phyloP scores from a whole-genome alignment of 2,329 filamentous ascomycete genomes.

The Rhinocladiella similis region DNA sequence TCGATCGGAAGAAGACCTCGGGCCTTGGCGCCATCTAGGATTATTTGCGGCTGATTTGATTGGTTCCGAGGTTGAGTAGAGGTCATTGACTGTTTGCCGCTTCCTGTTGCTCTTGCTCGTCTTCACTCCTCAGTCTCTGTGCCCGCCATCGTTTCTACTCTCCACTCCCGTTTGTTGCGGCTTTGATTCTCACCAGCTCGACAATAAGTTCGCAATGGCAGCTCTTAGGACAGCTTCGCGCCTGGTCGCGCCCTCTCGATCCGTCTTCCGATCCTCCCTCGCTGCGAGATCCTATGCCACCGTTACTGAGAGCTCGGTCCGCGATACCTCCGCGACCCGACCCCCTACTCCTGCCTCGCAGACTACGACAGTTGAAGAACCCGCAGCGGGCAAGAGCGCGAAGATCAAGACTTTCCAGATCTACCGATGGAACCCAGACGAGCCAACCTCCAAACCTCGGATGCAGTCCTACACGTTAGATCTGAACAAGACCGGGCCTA shows the following conservation, averaged over 20 bases:
- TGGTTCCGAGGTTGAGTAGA: conserved; percentile 16
- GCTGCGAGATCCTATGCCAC: conserved; percentile 49
- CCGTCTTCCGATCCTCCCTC: conserved; percentile 40
- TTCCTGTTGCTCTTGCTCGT: not conserved
- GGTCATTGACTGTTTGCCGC: conserved; percentile 1
- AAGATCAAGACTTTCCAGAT: conserved; percentile 94
- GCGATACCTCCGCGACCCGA: conserved; percentile 33
- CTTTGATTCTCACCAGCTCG: too few relatives aligned
- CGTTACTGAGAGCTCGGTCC: conserved; percentile 38
- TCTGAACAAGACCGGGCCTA: conserved; percentile 97
- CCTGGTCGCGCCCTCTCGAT: conserved; percentile 37
- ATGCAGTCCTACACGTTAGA: conserved; percentile 97
- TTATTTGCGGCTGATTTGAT: conserved; percentile 24
- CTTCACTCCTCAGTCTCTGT: not conserved
- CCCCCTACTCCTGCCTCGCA: conserved; percentile 49
- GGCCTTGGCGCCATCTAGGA: conserved; percentile 10
- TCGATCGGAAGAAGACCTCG: conserved; percentile 5
- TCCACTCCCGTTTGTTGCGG: conserved; percentile 6
- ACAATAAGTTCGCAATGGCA: conserved; percentile 40
- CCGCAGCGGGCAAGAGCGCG: conserved; percentile 56
- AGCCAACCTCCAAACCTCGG: conserved; percentile 84
- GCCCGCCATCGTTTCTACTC: not conserved
- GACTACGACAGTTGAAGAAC: conserved; percentile 62
- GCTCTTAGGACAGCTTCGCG: conserved; percentile 50
- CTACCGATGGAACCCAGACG: conserved; percentile 98